Conservation (phyloP, 179 eudicot species). For the Vitellaria paradoxa region DNA sequence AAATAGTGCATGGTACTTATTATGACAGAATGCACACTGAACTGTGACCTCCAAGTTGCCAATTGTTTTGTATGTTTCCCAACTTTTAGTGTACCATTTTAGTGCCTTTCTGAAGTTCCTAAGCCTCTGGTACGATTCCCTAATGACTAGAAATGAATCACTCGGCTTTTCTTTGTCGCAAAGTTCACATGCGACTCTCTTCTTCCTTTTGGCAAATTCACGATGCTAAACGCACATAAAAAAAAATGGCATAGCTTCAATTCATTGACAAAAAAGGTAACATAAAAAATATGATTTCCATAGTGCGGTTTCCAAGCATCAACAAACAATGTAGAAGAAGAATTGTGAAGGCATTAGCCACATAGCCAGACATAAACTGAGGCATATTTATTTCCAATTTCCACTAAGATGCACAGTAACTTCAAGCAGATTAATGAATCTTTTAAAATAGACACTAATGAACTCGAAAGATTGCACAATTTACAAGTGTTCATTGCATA, state of each 20-base stretch:
- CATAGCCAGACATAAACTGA: no score
- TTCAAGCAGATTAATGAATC: no score
- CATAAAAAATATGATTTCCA: background rate
- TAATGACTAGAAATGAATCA: constrained; percentile 73
- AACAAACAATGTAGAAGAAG: no score
- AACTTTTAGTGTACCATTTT: constrained; percentile 78
- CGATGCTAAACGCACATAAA: constrained; percentile 46
- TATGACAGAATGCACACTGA: background rate
- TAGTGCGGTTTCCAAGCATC: background rate
- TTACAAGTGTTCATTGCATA: no score
- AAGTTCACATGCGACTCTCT: constrained; percentile 66
- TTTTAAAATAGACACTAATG: no score
- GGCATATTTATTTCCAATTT: no score
- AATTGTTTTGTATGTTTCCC: constrained; percentile 59
- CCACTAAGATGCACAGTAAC: no score
- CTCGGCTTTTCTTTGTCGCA: constrained; percentile 84
- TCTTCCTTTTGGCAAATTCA: constrained; percentile 67
- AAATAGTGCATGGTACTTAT: background rate
- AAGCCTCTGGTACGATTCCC: constrained; percentile 85
- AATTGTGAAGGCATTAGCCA: no score
- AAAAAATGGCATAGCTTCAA: background rate
- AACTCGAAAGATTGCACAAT: no score
- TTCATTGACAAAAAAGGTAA: background rate
- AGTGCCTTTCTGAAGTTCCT: constrained; percentile 70
- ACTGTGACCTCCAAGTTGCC: constrained; percentile 82